Base-by-base conservation (phyloP, 2,329 filamentous ascomycete species). In the Rhynchosporium secalis region DNA sequence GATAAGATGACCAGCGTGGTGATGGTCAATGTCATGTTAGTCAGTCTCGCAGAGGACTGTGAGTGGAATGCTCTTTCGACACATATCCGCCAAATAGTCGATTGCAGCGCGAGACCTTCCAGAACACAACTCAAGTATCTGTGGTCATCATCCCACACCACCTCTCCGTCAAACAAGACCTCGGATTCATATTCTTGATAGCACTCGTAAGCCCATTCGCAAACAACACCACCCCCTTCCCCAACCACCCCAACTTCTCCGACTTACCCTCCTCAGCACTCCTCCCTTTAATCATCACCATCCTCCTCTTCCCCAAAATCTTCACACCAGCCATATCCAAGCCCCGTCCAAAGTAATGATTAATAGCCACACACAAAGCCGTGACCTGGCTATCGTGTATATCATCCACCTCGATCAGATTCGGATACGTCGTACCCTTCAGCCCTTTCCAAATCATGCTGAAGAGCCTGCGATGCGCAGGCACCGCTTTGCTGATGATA, bases 381-480 rank as follows among this genome's bases (percentile, higher is more conserved):
- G 62, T 29, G 1, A 68, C 28, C 31, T 65, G 57, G 15, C 36
- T 58, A 20, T 66, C 56, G 29, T 63, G 57, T 0, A 68, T 40
- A 58, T 68, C 31, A 62, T 68, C 66, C 10, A 66, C 55, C 51
- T 64, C 58, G 9, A 68, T 45, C 31, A 66, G 28, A 57, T 68
- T 66, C 33, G 66, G 66, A 43, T 61, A 68, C 1, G 54, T 64
- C 15, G 38, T 41, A 31, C 47, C 48, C 0, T 10, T 56, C 49
- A 67, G 8, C 5, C 10, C 49, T 0, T n/a, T 38, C 65, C 65
- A 67, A 7, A 67, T 51, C 5, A 29, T 29, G n/a, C 31, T 55
- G 40, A 46, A 66, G 4, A 65, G 36, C 26, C 43, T 61, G 9
- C 56, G 36, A 33, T 68, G 56, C 12, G 65, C 66, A 4, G 29